A percentile compares a stretch with the other conserved stretches of the same genome.
Conservation (phyloP, 1,284 basidiomycete species). For the Prillingera fragicola region DNA sequence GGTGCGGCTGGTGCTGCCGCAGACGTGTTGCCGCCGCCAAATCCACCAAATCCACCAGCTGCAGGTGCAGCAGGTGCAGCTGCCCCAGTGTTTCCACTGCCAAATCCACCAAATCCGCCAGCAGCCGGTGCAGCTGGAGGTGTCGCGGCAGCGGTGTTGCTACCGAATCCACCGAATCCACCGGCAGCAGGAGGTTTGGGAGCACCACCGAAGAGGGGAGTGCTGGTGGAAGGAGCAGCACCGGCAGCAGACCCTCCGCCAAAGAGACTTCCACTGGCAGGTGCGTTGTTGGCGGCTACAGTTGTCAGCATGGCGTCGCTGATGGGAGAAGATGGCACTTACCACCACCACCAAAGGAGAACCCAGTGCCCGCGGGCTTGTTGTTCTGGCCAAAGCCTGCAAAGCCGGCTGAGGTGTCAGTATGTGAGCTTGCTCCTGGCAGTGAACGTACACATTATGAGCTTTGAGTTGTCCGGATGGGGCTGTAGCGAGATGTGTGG, state of each 20-base stretch:
- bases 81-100: background rate
- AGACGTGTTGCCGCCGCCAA: constrained; percentile 11
- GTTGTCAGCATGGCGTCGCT: too few relatives aligned
- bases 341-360: constrained; percentile 16
- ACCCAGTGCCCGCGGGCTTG: constrained; percentile 12
- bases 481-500: background rate
- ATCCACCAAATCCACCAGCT: constrained; percentile 15
- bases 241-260: too few relatives aligned
- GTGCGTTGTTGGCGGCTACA: too few relatives aligned
- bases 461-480: too few relatives aligned
- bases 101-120: background rate
- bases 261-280: too few relatives aligned
- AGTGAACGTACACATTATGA: constrained; percentile 6
- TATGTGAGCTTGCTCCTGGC: constrained; percentile 7
- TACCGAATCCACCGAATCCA: background rate
- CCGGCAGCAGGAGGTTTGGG: background rate
- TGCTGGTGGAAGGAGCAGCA: too few relatives aligned
- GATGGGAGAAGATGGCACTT: too few relatives aligned
- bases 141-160: background rate
- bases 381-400: constrained; percentile 36
- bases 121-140: background rate
- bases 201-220: too few relatives aligned
- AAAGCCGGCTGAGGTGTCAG: constrained; percentile 27
- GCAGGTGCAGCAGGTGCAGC: constrained; percentile 12
- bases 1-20: constrained; percentile 4